A percentile compares a stretch with the other conserved stretches of the same genome.
These are phyloP conservation scores for Suillus brevipes DNA, from an alignment of 768 basidiomycete species.

Conservation along the genomic window DNA sequence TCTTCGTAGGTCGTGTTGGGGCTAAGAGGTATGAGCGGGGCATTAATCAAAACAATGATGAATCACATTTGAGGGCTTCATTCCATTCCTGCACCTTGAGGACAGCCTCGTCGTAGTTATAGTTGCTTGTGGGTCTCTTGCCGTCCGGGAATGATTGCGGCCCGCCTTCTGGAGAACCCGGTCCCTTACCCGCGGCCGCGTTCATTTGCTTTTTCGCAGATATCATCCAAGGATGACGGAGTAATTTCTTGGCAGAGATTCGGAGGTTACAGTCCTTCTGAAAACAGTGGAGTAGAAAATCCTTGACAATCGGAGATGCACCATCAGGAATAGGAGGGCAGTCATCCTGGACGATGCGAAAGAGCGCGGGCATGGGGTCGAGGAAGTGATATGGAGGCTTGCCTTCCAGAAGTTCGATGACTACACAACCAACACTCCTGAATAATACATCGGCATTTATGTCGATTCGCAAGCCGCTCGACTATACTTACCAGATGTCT, in stretches of 20 bases:
- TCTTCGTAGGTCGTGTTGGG: constrained; percentile 73
- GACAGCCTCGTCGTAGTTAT: constrained; percentile 92
- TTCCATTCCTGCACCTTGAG: constrained; percentile 98
- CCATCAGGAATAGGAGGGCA: constrained; percentile 96
- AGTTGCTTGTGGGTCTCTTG: constrained; percentile 66
- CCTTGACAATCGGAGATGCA: constrained; percentile 91
- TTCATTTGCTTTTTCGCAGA: constrained; percentile 76
- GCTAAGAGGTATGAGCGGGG: constrained; percentile 41
- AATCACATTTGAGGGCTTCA: constrained; percentile 86
- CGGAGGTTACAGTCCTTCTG: constrained; percentile 97
- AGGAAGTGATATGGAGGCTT: constrained; percentile 95
- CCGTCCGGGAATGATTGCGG: constrained; percentile 30
- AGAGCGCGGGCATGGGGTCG: constrained; percentile 97
- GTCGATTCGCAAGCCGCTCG: not conserved
- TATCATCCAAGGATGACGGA: constrained; percentile 96
- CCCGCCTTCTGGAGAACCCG: constrained; percentile 17
- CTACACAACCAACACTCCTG: constrained; percentile 93
- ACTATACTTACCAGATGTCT: constrained; percentile 79
- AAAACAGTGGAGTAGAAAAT: constrained; percentile 96
- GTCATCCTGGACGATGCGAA: constrained; percentile 98
- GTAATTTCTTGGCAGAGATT: constrained; percentile 89
- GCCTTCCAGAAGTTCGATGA: constrained; percentile 87
- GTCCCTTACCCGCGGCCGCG: constrained; percentile 29
- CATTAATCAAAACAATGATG: constrained; percentile 17
- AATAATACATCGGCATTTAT: constrained; percentile 8